phyloP scores from a whole-genome alignment of 345 rosid genomes.

The Passiflora organensis region DNA sequence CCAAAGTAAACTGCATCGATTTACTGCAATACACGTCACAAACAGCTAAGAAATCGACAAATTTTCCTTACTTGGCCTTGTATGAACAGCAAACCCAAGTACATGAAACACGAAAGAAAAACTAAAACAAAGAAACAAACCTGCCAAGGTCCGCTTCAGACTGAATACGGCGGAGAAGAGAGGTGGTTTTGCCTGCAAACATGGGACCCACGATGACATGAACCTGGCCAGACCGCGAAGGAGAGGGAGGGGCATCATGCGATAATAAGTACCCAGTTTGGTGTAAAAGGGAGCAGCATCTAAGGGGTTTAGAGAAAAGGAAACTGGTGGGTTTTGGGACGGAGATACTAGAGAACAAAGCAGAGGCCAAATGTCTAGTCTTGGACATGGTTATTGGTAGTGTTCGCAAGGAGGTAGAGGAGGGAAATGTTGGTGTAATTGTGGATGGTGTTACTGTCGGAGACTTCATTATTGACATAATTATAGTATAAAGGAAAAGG shows the following conservation, averaged over 20 bases:
- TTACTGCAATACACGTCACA: not conserved
- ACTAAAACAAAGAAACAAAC: conserved; percentile 21
- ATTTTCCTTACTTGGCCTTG: not conserved
- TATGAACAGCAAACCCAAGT: not conserved
- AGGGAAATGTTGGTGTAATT: conserved; percentile 17
- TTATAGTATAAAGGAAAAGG: conserved; percentile 26
- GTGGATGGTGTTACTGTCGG: conserved; percentile 34
- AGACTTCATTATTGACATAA: conserved; percentile 46
- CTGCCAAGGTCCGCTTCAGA: conserved; percentile 52
- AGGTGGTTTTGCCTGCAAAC: conserved; percentile 73
- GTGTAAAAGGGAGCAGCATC: conserved; percentile 18
- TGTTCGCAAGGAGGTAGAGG: conserved; percentile 14
- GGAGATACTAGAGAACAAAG: conserved; percentile 9
- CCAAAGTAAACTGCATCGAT: not conserved
- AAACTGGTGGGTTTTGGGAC: conserved; percentile 15
- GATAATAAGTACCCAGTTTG: too few species aligned
- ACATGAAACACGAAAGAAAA: not conserved
- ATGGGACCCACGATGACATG: conserved; percentile 76
- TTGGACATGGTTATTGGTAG: conserved; percentile 19
- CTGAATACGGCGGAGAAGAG: conserved; percentile 62
- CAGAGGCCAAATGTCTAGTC: conserved; percentile 15
- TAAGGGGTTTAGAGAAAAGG: conserved; percentile 12
- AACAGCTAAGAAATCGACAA: not conserved
- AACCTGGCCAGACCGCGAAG: conserved; percentile 44
- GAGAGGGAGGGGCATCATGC: conserved; percentile 15